These are phyloP conservation scores for Penicillium sp. DNA, from an alignment of 2,329 filamentous ascomycete genomes.

Conservation along the genomic window DNA sequence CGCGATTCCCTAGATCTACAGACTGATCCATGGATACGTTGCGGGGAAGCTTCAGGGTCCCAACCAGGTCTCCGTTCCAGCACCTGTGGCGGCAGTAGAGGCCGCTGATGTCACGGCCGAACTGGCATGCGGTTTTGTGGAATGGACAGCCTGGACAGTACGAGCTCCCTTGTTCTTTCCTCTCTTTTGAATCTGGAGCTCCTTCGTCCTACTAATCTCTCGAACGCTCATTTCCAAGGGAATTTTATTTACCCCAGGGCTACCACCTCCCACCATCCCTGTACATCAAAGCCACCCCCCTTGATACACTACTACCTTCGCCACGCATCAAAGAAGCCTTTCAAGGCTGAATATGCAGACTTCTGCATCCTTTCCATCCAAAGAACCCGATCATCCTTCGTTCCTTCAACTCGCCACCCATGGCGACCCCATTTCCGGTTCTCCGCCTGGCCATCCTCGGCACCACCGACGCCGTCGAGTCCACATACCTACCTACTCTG, in stretches of 20 bases:
- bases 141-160: not conserved
- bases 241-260: not conserved
- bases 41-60: constrained; percentile 1
- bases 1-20: not conserved
- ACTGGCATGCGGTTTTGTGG: not conserved
- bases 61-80: not conserved
- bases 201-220: not conserved
- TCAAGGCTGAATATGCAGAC: not conserved
- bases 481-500: constrained; percentile 55
- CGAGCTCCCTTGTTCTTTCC: not conserved
- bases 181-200: not conserved
- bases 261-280: not conserved
- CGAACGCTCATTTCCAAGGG: not conserved
- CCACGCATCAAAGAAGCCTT: not conserved
- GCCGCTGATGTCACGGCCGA: constrained; percentile 6
- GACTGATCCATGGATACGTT: not conserved
- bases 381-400: not conserved
- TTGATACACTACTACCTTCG: not conserved
- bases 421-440: constrained; percentile 21
- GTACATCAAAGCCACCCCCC: not conserved
- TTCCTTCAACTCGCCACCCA: constrained; percentile 4
- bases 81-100: not conserved
- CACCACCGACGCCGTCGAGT: constrained; percentile 48
- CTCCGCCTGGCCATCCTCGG: constrained; percentile 39
- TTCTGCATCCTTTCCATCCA: not conserved